Evolutionary conservation across 2,329 filamentous ascomycete genomes (phyloP), one percentile per base, ranked within the genome.

Genomic region (Calonectria pseudoturangicola): DNA sequence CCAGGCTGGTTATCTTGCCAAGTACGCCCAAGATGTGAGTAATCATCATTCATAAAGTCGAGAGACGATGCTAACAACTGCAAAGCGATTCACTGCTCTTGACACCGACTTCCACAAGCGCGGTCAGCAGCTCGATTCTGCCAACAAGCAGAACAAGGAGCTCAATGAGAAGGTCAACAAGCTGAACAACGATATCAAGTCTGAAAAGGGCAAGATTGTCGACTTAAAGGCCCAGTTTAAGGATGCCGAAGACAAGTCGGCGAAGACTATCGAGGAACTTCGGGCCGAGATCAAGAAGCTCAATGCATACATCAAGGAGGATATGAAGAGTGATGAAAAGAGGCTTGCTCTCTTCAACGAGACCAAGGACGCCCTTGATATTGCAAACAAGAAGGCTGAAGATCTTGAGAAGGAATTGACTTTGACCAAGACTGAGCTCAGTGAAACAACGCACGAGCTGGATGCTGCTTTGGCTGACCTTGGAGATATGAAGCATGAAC

Each of bases 1-100:
- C 8, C 71, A 76, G 21, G 74, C 73, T 4, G 76, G 76, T 0
- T 77, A 77, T n/a, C 60, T 76, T 0, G 76, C 75, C 39, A 75
- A 75, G 25, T 75, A 77, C 41, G 75, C 75, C 3, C 45, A 72
- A 0, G 72, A 73, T 4, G 75, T 75, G 76, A 8, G 54, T 41
- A 21, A 18, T 13, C 16, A n/a, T 5, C 39, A 7, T 9, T 8
- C 3, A 2, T 3, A 2, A 15, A 16, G 5, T 27, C 16, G 13
- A 13, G 25, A n/a, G 27, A 50, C 1, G 4, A 6, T 27, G 15
- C 65, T 72, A 45, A 72, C 27, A 33, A 5, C 5, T 33, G 4
- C 30, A 33, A 33, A 9, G n/a, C 58, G 48, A 28, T 72, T 60
- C 10, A 13, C n/a, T 30, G 25, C 58, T 7, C 70, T 72, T n/a